phyloP scores from a whole-genome alignment of 2,329 filamentous ascomycete genomes.

The Trichoderma pleuroti region DNA sequence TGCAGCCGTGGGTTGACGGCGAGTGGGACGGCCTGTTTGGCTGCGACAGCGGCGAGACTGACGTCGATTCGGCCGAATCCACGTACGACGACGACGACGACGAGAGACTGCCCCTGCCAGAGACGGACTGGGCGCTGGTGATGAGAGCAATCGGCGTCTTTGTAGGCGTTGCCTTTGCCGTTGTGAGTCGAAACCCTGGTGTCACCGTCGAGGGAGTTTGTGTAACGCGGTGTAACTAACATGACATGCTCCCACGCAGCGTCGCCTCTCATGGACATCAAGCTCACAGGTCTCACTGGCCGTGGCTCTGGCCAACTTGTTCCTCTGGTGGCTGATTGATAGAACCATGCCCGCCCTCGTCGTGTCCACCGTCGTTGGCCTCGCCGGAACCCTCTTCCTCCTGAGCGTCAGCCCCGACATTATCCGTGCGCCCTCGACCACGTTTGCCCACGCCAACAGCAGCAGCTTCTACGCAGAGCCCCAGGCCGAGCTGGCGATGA shows the following conservation, averaged over 20 bases:
- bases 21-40: slow-evolving; percentile 61
- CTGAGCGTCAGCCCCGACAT: slow-evolving; percentile 74
- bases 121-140: slow-evolving; percentile 69
- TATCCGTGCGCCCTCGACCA: slow-evolving; percentile 63
- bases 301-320: slow-evolving; percentile 84
- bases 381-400: slow-evolving; percentile 69
- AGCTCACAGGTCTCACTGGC: slow-evolving; percentile 90
- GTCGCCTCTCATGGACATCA: slow-evolving; percentile 88
- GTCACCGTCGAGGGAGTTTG: background rate
- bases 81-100: slow-evolving; percentile 17
- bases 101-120: slow-evolving; percentile 35
- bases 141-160: slow-evolving; percentile 58
- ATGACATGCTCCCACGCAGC: slow-evolving; percentile 45
- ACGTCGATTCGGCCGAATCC: slow-evolving; percentile 28
- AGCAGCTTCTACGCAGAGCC: slow-evolving; percentile 16
- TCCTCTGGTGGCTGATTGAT: slow-evolving; percentile 95
- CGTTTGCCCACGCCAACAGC: slow-evolving; percentile 31
- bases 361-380: slow-evolving; percentile 69
- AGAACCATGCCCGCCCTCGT: slow-evolving; percentile 81
- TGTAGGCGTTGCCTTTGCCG: slow-evolving; percentile 61
- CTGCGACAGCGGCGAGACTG: slow-evolving; percentile 29
- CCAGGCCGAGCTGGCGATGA: slow-evolving; percentile 18
- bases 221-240: slow-evolving; percentile 16
- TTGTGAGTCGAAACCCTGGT: slow-evolving; percentile 58
- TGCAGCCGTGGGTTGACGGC: slow-evolving; percentile 80